phyloP scores from a whole-genome alignment of 306 rosid species.

The Gillenia trifoliata region DNA sequence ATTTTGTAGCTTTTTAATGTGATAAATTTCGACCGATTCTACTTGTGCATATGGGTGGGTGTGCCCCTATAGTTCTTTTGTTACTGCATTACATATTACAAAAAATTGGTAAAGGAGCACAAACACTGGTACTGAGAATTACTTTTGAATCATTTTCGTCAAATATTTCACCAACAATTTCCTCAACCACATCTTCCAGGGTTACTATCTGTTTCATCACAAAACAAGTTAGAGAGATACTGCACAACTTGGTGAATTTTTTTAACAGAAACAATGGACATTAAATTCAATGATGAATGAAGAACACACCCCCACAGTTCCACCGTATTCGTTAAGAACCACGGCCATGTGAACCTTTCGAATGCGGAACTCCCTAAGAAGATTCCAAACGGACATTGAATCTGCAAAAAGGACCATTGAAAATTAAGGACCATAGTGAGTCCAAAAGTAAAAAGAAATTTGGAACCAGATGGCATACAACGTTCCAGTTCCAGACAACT shows the following conservation, averaged over 20 bases:
- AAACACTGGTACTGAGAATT: conserved; percentile 10
- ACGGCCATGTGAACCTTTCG: conserved; percentile 99
- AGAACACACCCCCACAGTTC: conserved; percentile 91
- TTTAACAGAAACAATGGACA: not conserved
- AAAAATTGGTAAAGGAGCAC: not conserved
- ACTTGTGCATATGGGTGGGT: not conserved
- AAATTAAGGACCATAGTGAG: not conserved
- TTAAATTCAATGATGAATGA: not conserved
- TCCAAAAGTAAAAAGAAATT: not conserved
- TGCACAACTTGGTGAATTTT: not conserved
- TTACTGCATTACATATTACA: not conserved
- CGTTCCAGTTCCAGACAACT: not conserved
- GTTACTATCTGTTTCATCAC: conserved; percentile 64
- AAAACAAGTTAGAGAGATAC: not conserved
- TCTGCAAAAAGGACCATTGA: conserved; percentile 50
- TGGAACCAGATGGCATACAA: not conserved
- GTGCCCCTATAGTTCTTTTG: not conserved
- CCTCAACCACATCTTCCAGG: conserved; percentile 96
- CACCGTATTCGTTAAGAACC: conserved; percentile 96
- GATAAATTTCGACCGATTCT: not conserved
- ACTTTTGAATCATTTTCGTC: conserved; percentile 99
- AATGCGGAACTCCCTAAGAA: conserved; percentile 96
- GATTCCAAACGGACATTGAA: conserved; percentile 99
- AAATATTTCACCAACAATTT: conserved; percentile 97
- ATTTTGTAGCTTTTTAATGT: not conserved